A percentile compares a stretch with the other conserved stretches of the same genome.
Conservation (phyloP, 2,329 filamentous ascomycete species). For the Monosporascus cannonballus region DNA sequence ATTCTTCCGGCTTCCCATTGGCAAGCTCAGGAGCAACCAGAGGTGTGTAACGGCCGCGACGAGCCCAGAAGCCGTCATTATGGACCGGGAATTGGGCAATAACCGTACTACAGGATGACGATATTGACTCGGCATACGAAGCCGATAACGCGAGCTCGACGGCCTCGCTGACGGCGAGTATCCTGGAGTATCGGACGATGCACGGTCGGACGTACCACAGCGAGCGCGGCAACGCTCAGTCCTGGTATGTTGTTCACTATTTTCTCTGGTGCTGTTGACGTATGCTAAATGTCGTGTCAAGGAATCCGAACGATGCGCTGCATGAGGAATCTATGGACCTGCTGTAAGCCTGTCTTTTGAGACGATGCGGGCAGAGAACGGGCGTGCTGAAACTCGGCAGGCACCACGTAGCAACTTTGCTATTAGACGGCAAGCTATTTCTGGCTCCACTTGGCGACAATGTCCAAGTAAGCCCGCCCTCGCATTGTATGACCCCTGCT, state of each 20-base stretch:
- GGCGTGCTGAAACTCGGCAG: constrained; percentile 7
- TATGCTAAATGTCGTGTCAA: constrained; percentile 7
- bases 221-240: constrained; percentile 22
- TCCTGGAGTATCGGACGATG: constrained; percentile 25
- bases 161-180: constrained; percentile 23
- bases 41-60: neutral
- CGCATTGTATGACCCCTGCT: neutral
- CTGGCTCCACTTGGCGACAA: constrained; percentile 17
- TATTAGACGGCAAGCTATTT: constrained; percentile 20
- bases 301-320: constrained; percentile 25
- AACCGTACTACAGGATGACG: constrained; percentile 7
- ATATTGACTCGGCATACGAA: constrained; percentile 22
- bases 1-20: neutral
- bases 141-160: constrained; percentile 24
- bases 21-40: neutral
- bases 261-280: neutral
- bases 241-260: constrained; percentile 15
- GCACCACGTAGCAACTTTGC: constrained; percentile 21
- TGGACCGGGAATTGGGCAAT: neutral
- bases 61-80: neutral
- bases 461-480: constrained; percentile 13
- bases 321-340: constrained; percentile 25
- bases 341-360: constrained; percentile 12
- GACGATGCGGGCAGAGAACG: neutral
- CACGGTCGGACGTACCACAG: constrained; percentile 26